Percentiles rank a stretch among this genome's conserved stretches.
Conservation (phyloP, 208 protist species). For the Leishmania mexicana region DNA sequence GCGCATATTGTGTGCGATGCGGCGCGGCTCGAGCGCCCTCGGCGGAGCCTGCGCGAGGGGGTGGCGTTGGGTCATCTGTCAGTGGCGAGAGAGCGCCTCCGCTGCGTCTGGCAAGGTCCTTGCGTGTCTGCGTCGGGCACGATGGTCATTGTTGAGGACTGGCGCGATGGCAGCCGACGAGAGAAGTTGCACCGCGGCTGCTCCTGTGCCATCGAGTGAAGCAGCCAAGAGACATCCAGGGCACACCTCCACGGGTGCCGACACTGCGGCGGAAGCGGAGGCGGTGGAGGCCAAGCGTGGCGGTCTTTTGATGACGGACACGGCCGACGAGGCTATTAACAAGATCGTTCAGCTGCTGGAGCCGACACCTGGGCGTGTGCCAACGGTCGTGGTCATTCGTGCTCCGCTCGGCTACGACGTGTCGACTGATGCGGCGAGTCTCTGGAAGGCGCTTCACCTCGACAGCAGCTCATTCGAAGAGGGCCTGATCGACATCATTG, state of each 20-base stretch:
- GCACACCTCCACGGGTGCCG: background rate
- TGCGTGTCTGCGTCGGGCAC: background rate
- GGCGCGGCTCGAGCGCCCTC: background rate
- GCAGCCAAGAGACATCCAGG: background rate
- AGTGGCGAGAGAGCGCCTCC: background rate
- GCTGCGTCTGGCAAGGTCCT: background rate
- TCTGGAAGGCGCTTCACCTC: constrained; percentile 43
- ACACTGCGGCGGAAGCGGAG: background rate
- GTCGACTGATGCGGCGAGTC: constrained; percentile 30
- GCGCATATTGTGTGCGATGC: background rate
- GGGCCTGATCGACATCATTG: constrained; percentile 54
- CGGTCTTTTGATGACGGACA: constrained; percentile 7
- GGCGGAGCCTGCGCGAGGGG: constrained; percentile 1
- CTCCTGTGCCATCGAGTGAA: background rate
- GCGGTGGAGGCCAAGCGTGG: constrained; percentile 7
- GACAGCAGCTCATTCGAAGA: constrained; percentile 54
- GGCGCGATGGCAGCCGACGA: background rate
- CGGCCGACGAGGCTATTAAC: constrained; percentile 28
- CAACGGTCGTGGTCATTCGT: constrained; percentile 39
- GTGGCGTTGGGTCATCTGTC: background rate
- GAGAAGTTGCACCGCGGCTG: background rate
- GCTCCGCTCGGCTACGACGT: constrained; percentile 41
- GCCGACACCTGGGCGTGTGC: constrained; percentile 36
- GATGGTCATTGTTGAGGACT: background rate
- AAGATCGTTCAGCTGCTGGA: constrained; percentile 31